These are phyloP conservation scores for Sporodiniella umbellata DNA, from an alignment of 371 early-diverging fungal species.

Conservation along the genomic window DNA sequence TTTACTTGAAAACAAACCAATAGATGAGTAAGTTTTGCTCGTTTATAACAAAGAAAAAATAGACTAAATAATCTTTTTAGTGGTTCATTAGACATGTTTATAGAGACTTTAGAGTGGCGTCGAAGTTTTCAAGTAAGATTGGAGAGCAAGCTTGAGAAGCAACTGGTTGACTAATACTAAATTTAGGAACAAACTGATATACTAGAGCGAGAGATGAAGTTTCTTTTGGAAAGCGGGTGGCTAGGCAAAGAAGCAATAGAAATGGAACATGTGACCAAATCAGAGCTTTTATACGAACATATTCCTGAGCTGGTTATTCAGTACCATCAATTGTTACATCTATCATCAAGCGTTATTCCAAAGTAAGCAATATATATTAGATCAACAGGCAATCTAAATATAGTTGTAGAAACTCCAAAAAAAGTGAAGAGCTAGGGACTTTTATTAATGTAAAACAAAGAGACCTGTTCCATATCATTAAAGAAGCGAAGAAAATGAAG, in stretches of 20 bases:
- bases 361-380: neutral
- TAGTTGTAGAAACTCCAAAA: neutral
- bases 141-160: neutral
- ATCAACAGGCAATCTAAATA: too few relatives aligned
- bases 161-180: neutral
- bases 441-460: neutral
- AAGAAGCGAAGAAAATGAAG: conserved; percentile 5
- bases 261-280: conserved; percentile 3
- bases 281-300: conserved; percentile 1
- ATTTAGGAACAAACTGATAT: neutral
- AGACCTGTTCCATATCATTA: conserved; percentile 5
- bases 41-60: neutral
- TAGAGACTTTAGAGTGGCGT: neutral
- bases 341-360: conserved; percentile 1
- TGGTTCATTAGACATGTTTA: conserved; percentile 2
- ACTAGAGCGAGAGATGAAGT: neutral
- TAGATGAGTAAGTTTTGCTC: conserved; percentile 1
- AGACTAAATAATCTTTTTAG: neutral
- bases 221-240: conserved; percentile 12
- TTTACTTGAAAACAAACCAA: neutral
- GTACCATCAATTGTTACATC: conserved; percentile 6
- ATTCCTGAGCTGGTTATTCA: conserved; percentile 17
- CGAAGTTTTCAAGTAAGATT: conserved; percentile 2
- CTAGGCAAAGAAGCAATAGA: conserved; percentile 7
- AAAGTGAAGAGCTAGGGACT: neutral